Conservation (phyloP, 169 alveolate genomes). For the Plasmodium vinckei region DNA sequence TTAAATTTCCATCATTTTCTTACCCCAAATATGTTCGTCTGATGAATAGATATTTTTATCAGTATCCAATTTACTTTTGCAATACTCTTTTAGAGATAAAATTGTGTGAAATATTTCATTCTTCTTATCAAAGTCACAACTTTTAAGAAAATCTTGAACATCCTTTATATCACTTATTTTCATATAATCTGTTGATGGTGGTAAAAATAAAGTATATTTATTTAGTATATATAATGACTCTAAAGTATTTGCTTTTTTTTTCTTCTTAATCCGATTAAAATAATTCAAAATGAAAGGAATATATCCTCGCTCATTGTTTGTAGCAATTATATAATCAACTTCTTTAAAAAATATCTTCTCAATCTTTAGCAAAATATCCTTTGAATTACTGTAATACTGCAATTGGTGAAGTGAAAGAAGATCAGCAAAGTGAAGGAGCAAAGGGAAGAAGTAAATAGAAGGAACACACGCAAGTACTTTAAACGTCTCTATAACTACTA, state of each 20-base stretch:
- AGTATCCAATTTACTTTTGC: background rate
- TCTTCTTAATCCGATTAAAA: conserved; percentile 56
- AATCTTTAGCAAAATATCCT: conserved; percentile 49
- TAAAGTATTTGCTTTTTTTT: conserved; percentile 49
- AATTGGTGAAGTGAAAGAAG: background rate
- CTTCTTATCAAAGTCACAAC: conserved; percentile 16
- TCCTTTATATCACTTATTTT: conserved; percentile 45
- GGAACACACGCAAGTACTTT: too few relatives aligned
- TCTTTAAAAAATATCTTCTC: conserved; percentile 42
- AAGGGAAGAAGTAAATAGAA: too few relatives aligned
- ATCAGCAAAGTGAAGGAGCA: too few relatives aligned
- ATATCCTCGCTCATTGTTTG: conserved; percentile 51
- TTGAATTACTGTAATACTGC: conserved; percentile 59
- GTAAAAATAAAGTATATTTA: conserved; percentile 51
- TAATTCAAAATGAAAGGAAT: conserved; percentile 57
- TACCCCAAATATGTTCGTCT: background rate
- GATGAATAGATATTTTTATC: background rate
- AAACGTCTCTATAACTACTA: too few relatives aligned
- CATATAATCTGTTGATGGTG: conserved; percentile 61
- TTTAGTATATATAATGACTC: conserved; percentile 61
- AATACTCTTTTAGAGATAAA: conserved; percentile 21
- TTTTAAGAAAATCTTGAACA: conserved; percentile 23
- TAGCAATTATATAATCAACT: conserved; percentile 73
- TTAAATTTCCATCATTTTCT: too few relatives aligned
- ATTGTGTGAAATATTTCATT: conserved; percentile 21